phyloP scores from a whole-genome alignment of 345 rosid species.

The Euclidium syriacum region DNA sequence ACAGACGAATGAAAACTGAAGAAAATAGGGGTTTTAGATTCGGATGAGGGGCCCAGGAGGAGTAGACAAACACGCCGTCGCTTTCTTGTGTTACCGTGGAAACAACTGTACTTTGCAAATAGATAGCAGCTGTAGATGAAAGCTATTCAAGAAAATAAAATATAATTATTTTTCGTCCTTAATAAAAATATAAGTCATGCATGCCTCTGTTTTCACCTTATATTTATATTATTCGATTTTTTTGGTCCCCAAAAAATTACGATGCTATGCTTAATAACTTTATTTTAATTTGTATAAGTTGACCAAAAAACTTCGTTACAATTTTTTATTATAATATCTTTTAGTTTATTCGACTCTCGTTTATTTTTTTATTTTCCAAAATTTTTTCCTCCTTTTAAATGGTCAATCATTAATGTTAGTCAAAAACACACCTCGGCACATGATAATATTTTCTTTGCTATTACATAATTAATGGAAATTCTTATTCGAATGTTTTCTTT shows the following conservation, averaged over 20 bases:
- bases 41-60: constrained; percentile 10
- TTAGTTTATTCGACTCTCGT: not conserved
- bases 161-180: not conserved
- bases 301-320: not conserved
- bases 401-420: not conserved
- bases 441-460: not conserved
- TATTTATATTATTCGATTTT: not conserved
- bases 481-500: not conserved
- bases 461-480: not conserved
- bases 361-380: not conserved
- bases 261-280: no score
- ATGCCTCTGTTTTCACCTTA: not conserved
- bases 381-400: not conserved
- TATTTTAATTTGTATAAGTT: no score
- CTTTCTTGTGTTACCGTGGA: not conserved
- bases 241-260: not conserved
- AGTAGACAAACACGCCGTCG: constrained; percentile 5
- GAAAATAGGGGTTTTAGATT: not conserved
- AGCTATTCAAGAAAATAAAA: not conserved
- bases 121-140: constrained; percentile 5
- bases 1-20: not conserved
- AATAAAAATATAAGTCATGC: not conserved
- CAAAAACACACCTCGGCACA: not conserved
- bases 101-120: constrained; percentile 25
- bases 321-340: not conserved